Percentiles rank a stretch among this genome's conserved stretches.
Evolutionary conservation across 2,329 filamentous ascomycete species (phyloP).

Genomic region (Furcasterigmium sp.): DNA sequence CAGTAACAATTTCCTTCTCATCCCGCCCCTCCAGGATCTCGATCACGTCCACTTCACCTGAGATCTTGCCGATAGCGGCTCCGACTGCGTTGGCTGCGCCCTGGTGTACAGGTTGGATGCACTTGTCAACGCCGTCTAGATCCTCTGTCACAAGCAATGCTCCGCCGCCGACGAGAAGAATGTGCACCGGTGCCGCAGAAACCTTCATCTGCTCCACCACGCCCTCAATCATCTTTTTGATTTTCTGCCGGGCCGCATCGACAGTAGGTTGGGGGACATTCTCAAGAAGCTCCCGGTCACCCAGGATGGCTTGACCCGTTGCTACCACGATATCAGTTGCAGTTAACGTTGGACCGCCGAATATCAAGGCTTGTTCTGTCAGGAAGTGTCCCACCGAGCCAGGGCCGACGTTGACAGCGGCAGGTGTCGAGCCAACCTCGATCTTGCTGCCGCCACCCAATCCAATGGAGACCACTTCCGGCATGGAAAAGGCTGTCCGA

Average conservation of each 20-base stretch:
- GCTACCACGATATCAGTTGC: slow-evolving; percentile 46
- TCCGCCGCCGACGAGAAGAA: slow-evolving; percentile 54
- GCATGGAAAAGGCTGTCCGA: slow-evolving; percentile 53
- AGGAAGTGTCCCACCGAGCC: slow-evolving; percentile 50
- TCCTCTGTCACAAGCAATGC: slow-evolving; percentile 43
- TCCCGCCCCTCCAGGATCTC: slow-evolving; percentile 34
- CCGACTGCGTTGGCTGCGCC: slow-evolving; percentile 57
- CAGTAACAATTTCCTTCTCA: slow-evolving; percentile 30
- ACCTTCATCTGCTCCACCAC: slow-evolving; percentile 53
- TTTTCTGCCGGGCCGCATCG: slow-evolving; percentile 21
- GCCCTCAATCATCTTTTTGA: slow-evolving; percentile 41
- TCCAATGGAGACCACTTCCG: slow-evolving; percentile 50
- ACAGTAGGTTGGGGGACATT: slow-evolving; percentile 16
- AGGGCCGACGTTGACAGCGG: slow-evolving; percentile 42
- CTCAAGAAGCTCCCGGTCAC: slow-evolving; percentile 20
- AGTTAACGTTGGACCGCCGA: slow-evolving; percentile 48
- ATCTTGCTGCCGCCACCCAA: slow-evolving; percentile 47
- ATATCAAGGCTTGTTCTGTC: slow-evolving; percentile 39
- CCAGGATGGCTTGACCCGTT: slow-evolving; percentile 22
- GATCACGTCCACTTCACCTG: slow-evolving; percentile 47
- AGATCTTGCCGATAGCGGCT: slow-evolving; percentile 52
- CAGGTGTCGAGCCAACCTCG: slow-evolving; percentile 2
- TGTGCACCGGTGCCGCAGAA: slow-evolving; percentile 42
- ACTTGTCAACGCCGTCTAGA: slow-evolving; percentile 43
- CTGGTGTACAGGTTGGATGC: slow-evolving; percentile 44